Conservation (phyloP, 345 rosid genomes). For the Draba incana region DNA sequence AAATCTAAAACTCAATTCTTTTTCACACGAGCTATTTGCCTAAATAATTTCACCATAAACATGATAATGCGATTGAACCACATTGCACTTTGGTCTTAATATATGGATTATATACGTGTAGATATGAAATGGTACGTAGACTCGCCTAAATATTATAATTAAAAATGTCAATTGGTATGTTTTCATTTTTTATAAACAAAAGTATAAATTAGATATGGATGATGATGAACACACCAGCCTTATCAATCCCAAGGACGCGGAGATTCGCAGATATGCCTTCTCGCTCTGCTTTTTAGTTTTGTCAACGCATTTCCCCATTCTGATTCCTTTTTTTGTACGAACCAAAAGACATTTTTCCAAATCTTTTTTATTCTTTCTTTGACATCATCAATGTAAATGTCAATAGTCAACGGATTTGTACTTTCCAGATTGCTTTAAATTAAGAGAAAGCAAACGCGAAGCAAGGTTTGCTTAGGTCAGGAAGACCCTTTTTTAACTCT, state of each 20-base stretch:
- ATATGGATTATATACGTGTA: too few species aligned
- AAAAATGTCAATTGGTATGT: conserved; percentile 27
- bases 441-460: too few species aligned
- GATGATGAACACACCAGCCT: conserved; percentile 32
- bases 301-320: conserved; percentile 25
- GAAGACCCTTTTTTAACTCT: not conserved
- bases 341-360: conserved; percentile 35
- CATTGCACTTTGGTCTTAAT: not conserved
- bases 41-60: not conserved
- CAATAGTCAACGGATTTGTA: conserved; percentile 23
- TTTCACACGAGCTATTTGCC: not conserved
- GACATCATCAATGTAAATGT: conserved; percentile 32
- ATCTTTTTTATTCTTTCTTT: conserved; percentile 22
- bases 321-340: conserved; percentile 13
- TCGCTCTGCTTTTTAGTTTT: conserved; percentile 39
- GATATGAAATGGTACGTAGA: conserved; percentile 3
- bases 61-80: conserved; percentile 7
- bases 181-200: conserved; percentile 21
- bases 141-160: not conserved
- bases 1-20: not conserved
- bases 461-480: not conserved
- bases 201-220: conserved; percentile 18
- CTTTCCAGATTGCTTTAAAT: not conserved
- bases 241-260: conserved; percentile 40
- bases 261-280: conserved; percentile 44